Percentiles rank a stretch among this genome's conserved stretches.
These are phyloP conservation scores for Boletus tomentosulus DNA, from an alignment of 768 basidiomycete genomes.

Conservation along the genomic window DNA sequence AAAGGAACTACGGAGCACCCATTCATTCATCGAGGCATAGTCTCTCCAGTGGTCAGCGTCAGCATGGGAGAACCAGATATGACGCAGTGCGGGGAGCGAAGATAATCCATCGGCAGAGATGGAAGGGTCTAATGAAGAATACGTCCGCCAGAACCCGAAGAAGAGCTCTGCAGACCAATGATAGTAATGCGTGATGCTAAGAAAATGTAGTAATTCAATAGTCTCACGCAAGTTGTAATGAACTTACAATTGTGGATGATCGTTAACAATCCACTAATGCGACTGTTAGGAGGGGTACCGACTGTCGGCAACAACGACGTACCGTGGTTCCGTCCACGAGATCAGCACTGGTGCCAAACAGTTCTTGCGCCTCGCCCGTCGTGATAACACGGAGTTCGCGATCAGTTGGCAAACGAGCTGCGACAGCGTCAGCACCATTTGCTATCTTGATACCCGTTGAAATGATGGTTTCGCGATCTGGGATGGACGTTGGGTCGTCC, in stretches of 20 bases:
- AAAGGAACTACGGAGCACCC: slow-evolving; percentile 73
- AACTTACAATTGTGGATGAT: slow-evolving; percentile 78
- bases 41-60: slow-evolving; percentile 84
- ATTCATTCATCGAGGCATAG: slow-evolving; percentile 89
- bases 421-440: slow-evolving; percentile 52
- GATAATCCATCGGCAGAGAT: slow-evolving; percentile 68
- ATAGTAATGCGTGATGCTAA: slow-evolving; percentile 86
- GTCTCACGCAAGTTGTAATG: neutral
- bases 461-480: slow-evolving; percentile 62
- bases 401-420: slow-evolving; percentile 66
- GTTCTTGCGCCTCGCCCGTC: slow-evolving; percentile 54
- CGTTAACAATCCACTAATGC: slow-evolving; percentile 71
- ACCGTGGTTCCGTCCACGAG: slow-evolving; percentile 77
- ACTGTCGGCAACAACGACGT: neutral
- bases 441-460: slow-evolving; percentile 62
- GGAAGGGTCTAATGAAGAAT: slow-evolving; percentile 70
- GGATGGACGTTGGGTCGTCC: slow-evolving; percentile 62
- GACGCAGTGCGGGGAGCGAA: slow-evolving; percentile 65
- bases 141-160: slow-evolving; percentile 90
- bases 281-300: slow-evolving; percentile 1
- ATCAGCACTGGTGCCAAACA: slow-evolving; percentile 73
- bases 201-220: neutral
- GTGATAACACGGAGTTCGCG: slow-evolving; percentile 76
- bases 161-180: slow-evolving; percentile 92
- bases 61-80: slow-evolving; percentile 71